Evolutionary conservation across 2,329 filamentous ascomycete genomes (phyloP), one percentile per base, ranked within the genome.

Genomic region (Aspergillus chevalieri): DNA sequence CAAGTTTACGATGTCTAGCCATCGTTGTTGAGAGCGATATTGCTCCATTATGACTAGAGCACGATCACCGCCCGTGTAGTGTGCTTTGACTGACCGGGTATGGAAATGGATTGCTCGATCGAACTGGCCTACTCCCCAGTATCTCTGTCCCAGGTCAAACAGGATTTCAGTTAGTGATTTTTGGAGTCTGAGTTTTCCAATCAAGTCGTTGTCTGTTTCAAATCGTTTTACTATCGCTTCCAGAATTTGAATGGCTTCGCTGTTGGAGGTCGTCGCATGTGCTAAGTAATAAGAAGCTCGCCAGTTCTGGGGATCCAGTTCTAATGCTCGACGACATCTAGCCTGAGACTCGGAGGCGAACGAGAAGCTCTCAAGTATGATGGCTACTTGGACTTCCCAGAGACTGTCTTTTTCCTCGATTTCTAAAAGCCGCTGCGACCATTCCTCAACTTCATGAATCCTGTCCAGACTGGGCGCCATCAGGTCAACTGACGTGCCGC

Each of bases 331-430:
- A 3, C 53, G 57, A 42, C 59, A 58, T 43, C 57, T 51, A 9
- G 52, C 52, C 34, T 61, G 53, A 2, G 56, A 51, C 43, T 63
- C 51, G 3, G 44, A 33, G 6, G 46, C 26, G 33, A 52, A 50
- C 19, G 33, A 24, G 43, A 55, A 59, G 9, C 44, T 42, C 10
- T 55, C 43, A 14, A 61, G 45, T 7, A 60, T 52, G 33, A 49
- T 52, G 7, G 56, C 62, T 49, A 65, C 57, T 42, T 64, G 55
- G 1, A 54, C 52, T 24, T 60, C 47, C 57, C 58, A 57, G 2
- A 55, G 28, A 14, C 53, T 48, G 44, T 58, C 52, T 26, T 45
- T 42, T 24, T 9, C 43, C 15, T 52, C 43, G 14, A 51, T 36
- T 7, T 33, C 24, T 3, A 54, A 42, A 14, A 49, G 42, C 8